Evolutionary conservation across 768 basidiomycete genomes (phyloP), one percentile per base, ranked within the genome.

Genomic region (Hydnomerulius pinastri): DNA sequence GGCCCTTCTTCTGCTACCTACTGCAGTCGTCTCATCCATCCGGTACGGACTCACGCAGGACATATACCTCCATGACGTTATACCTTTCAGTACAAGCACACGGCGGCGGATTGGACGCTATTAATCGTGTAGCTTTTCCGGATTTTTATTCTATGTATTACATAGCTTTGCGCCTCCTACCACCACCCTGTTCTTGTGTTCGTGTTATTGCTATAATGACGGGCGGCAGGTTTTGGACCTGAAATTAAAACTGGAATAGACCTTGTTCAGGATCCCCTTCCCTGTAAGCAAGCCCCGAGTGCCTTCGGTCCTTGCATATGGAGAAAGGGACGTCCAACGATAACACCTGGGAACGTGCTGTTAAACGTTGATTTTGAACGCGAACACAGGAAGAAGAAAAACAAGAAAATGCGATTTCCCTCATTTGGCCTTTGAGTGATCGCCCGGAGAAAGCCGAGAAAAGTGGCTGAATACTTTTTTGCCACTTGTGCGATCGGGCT

Each of bases 221-320:
- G 46, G 21, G 30, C 6, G 25, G 15, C 4, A 25, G 27, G 40
- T 43, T 45, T 6, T 54, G 8, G 7, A 23, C 29, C 41, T 38
- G 37, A 47, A 1, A 29, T 10, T 49, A 35, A 36, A 15, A 36
- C 18, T n/a, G 43, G 32, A 11, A 6, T 29, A 24, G 17, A 17
- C n/a, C 11, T 27, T 43, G 27, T 15, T 29, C 32, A 20, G 44
- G 36, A 25, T 17, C 38, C 25, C 56, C 53, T 61, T 63, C 62
- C 28, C 62, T 62, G 54, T 63, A 62, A 48, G 61, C 62, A 63
- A 63, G 60, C 0, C 52, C 56, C 56, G 62, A 50, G 32, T 25
- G 30, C 9, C 12, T 52, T 63, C 60, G 63, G 60, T 62, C 33
- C 62, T 63, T 65, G 62, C 62, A 58, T 63, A 63, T 59, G 62